phyloP scores from a whole-genome alignment of 2,329 filamentous ascomycete genomes.

The Zymoseptoria ardabiliae region DNA sequence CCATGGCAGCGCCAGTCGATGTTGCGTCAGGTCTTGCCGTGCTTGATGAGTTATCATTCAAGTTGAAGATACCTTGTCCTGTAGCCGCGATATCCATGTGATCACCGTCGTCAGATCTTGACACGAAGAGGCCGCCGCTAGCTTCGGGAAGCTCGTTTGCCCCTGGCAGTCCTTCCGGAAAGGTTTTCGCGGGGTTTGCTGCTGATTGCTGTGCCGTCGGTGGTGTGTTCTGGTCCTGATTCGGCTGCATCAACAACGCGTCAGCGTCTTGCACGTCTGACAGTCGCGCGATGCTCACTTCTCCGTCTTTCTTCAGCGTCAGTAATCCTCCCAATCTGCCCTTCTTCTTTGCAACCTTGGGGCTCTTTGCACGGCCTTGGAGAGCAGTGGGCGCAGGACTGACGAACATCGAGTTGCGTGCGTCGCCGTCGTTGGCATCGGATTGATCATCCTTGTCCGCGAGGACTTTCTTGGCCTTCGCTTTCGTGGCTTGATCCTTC shows the following conservation, averaged over 20 bases:
- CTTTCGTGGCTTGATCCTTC: background rate
- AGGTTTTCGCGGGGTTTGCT: background rate
- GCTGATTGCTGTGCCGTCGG: background rate
- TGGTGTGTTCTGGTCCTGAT: background rate
- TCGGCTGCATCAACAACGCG: background rate
- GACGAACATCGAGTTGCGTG: background rate
- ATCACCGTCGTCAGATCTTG: background rate
- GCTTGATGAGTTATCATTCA: background rate
- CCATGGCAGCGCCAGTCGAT: background rate
- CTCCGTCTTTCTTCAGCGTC: background rate
- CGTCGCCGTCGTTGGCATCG: background rate
- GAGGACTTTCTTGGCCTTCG: background rate
- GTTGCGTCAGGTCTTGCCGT: background rate
- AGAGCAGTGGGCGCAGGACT: background rate
- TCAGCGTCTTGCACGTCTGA: background rate
- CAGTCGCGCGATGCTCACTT: background rate
- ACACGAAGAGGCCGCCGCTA: background rate
- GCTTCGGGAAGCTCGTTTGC: background rate
- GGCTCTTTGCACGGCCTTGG: background rate
- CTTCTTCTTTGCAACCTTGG: background rate
- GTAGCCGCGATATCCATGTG: background rate
- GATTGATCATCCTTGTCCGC: background rate
- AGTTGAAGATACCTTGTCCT: background rate
- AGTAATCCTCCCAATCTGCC: background rate
- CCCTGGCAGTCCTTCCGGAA: background rate